Evolutionary conservation across 2,329 filamentous ascomycete species (phyloP).

Genomic region (Phoma herbarum): DNA sequence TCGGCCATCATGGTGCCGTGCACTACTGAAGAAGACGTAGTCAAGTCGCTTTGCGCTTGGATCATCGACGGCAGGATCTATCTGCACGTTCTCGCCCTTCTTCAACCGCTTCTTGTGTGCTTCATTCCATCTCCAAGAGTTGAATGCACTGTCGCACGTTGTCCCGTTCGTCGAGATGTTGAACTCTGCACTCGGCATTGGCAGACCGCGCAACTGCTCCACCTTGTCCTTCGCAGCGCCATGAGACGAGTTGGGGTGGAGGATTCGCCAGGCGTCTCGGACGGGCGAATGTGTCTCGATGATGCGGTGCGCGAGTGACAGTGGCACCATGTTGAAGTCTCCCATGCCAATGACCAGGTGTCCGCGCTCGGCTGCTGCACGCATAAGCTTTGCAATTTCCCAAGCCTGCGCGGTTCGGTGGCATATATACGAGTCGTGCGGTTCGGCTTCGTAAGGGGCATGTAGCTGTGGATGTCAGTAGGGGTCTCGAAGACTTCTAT

Average conservation of each 20-base stretch:
- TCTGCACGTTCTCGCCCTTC: conserved; percentile 68
- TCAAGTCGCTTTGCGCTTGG: conserved; percentile 85
- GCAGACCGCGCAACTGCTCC: conserved; percentile 71
- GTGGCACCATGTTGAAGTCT: conserved; percentile 96
- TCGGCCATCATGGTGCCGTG: conserved; percentile 34
- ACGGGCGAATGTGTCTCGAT: conserved; percentile 81
- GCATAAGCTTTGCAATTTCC: conserved; percentile 91
- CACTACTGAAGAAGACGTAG: conserved; percentile 80
- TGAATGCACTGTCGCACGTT: conserved; percentile 84
- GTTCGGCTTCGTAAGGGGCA: conserved; percentile 83
- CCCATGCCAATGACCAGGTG: conserved; percentile 87
- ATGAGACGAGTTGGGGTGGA: conserved; percentile 84
- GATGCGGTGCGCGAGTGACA: conserved; percentile 82
- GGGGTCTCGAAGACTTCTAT: too few species aligned
- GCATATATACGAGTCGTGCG: conserved; percentile 84
- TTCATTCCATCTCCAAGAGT: conserved; percentile 93
- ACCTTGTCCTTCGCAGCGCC: conserved; percentile 73
- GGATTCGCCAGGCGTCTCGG: conserved; percentile 81
- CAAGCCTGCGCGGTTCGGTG: conserved; percentile 93
- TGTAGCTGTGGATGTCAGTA: conserved; percentile 64
- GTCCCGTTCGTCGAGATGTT: conserved; percentile 84
- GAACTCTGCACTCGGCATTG: conserved; percentile 77
- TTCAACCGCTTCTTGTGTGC: conserved; percentile 72
- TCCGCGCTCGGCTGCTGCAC: conserved; percentile 79
- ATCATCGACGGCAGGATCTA: conserved; percentile 74